Base-by-base conservation (phyloP, 805 yeast genomes). In the Candida anglica region DNA sequence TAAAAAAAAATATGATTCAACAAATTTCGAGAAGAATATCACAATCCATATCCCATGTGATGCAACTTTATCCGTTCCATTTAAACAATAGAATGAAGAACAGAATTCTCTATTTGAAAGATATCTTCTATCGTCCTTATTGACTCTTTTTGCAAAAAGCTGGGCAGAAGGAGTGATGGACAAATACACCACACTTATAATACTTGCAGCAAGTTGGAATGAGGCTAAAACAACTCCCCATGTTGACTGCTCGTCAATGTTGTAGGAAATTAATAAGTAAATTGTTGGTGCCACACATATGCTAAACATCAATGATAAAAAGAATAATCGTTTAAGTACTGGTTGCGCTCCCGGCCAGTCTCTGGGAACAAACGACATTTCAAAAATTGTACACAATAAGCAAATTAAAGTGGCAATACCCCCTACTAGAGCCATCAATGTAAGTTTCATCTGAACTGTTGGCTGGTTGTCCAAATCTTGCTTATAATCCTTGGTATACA, bases 1-100 rank as follows among this genome's bases (percentile, higher is more conserved):
- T 42, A 86, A 60, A 46, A 83, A 86, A 55, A 82, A 83, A 53
- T 86, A 86, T 0, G 94, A 85, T 52, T 86, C 95, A 15, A 76
- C 52, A 43, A 80, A 77, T 50, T 86, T 86, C 3, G 85, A 78
- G 6, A 69, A 42, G 43, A 84, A 83, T 0, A 86, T 81, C 1
- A 76, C 71, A 15, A 73, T 25, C 88, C 94, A 83, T 38, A 86
- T 57, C 0, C 83, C 80, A 50, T 73, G 69, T 0, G 94, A 85
- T 3, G 86, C 74, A 38, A 77, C 59, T 29, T 61, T 60, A 34
- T 77, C 75, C 26, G 76, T 68, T 0, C 81, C 81, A 11, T 52
- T 56, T 7, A 84, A 60, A 15, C 55, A 47, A 36, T 75, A 74
- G 37, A 82, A 73, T 6, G 79, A 73, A 9, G 77, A 73, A 0